phyloP scores from a whole-genome alignment of 2,329 filamentous ascomycete genomes.

The Pseudocercospora fuligena region DNA sequence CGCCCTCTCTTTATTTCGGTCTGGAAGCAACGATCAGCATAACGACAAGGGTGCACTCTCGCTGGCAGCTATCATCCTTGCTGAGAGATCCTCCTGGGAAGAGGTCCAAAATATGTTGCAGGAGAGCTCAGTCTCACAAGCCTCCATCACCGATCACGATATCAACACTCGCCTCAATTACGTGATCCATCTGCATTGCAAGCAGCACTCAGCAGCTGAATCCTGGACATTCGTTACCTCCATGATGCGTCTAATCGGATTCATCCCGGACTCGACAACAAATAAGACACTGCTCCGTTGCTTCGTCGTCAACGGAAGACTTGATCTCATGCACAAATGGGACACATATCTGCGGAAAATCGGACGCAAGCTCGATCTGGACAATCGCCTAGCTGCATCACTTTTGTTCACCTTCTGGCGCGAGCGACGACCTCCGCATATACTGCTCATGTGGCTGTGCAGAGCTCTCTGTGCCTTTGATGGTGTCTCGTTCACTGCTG shows the following conservation, averaged over 20 bases:
- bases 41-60: conserved; percentile 12
- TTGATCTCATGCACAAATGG: conserved; percentile 35
- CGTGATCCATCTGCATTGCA: conserved; percentile 27
- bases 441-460: conserved; percentile 35
- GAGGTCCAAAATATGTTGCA: conserved; percentile 8
- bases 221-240: conserved; percentile 35
- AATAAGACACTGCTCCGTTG: conserved; percentile 32
- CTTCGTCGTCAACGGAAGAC: conserved; percentile 28
- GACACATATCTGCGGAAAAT: conserved; percentile 25
- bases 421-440: conserved; percentile 35
- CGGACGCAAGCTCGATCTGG: conserved; percentile 27
- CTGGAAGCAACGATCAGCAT: not conserved
- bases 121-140: not conserved
- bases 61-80: conserved; percentile 20
- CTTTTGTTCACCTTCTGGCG: conserved; percentile 36
- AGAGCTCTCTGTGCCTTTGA: conserved; percentile 23
- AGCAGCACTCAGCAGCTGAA: conserved; percentile 29
- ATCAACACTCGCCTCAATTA: conserved; percentile 26
- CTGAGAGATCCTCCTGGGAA: conserved; percentile 18
- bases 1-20: conserved; percentile 15
- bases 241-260: conserved; percentile 29
- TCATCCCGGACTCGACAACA: conserved; percentile 33
- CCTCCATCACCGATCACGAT: not conserved
- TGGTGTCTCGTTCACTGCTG: conserved; percentile 28
- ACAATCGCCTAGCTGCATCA: conserved; percentile 24